Conservation (phyloP, 1,139 yeast genomes). For the Fermentozyma sake region DNA sequence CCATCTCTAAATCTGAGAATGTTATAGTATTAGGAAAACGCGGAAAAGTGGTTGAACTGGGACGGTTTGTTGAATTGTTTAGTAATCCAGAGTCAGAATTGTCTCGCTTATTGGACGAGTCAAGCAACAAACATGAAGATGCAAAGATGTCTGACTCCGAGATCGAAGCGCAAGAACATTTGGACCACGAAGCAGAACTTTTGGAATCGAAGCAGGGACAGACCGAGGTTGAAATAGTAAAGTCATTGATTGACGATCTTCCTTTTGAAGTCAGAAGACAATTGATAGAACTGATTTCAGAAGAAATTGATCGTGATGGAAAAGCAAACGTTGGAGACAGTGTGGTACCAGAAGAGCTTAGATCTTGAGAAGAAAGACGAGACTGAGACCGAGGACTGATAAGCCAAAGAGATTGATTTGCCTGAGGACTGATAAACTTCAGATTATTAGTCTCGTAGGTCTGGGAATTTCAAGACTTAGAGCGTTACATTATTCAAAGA, state of each 20-base stretch:
- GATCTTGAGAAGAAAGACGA: no score
- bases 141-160: constrained; percentile 19
- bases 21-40: constrained; percentile 54
- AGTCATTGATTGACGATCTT: constrained; percentile 35
- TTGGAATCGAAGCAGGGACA: constrained; percentile 20
- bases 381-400: no score
- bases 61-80: constrained; percentile 39
- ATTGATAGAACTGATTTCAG: constrained; percentile 21
- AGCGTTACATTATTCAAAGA: no score
- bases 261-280: constrained; percentile 31
- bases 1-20: constrained; percentile 53
- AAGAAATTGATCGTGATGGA: constrained; percentile 1
- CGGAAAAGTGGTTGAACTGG: constrained; percentile 41
- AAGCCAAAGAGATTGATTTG: no score
- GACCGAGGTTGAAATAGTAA: constrained; percentile 26
- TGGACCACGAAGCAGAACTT: constrained; percentile 24
- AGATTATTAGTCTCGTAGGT: no score
- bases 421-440: no score
- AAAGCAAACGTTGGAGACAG: no score
- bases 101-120: constrained; percentile 40
- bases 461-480: no score
- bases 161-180: constrained; percentile 18
- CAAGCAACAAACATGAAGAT: constrained; percentile 20
- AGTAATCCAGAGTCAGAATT: constrained; percentile 41
- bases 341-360: no score